Evolutionary conservation across 495 filamentous ascomycete species (phyloP).

Genomic region (Terfezia claveryi): DNA sequence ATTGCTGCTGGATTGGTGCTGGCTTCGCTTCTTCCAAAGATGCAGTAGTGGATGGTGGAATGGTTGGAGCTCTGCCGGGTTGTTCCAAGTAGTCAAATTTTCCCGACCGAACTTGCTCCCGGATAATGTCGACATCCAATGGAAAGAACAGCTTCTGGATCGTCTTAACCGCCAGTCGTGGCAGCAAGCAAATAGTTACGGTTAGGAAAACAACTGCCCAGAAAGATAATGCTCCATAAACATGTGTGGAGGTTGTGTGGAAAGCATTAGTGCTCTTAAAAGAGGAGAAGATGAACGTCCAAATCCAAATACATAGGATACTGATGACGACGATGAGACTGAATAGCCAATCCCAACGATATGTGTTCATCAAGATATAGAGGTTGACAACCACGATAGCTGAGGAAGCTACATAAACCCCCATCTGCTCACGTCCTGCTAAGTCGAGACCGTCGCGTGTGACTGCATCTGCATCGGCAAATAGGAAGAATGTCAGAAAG

Average conservation of each 20-base stretch:
- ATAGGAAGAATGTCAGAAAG: conserved; percentile 75
- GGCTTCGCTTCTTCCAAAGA: conserved; percentile 43
- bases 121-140: conserved; percentile 82
- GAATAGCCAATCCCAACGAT: conserved; percentile 94
- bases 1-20: conserved; percentile 35
- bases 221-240: conserved; percentile 61
- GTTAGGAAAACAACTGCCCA: conserved; percentile 65
- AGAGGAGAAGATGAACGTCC: conserved; percentile 81
- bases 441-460: conserved; percentile 47
- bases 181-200: conserved; percentile 55
- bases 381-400: conserved; percentile 70
- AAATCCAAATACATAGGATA: conserved; percentile 76
- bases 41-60: conserved; percentile 23
- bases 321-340: conserved; percentile 58
- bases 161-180: conserved; percentile 63
- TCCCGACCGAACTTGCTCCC: conserved; percentile 67
- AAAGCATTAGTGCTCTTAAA: conserved; percentile 42
- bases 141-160: conserved; percentile 87
- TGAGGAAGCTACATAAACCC: conserved; percentile 56
- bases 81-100: conserved; percentile 49
- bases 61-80: conserved; percentile 8
- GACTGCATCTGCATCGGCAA: conserved; percentile 41
- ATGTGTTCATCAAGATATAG: conserved; percentile 90
- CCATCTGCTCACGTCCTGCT: conserved; percentile 57
- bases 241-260: conserved; percentile 54